Evolutionary conservation across 805 yeast species (phyloP).

Genomic region (Teunomyces lycoperdinae): DNA sequence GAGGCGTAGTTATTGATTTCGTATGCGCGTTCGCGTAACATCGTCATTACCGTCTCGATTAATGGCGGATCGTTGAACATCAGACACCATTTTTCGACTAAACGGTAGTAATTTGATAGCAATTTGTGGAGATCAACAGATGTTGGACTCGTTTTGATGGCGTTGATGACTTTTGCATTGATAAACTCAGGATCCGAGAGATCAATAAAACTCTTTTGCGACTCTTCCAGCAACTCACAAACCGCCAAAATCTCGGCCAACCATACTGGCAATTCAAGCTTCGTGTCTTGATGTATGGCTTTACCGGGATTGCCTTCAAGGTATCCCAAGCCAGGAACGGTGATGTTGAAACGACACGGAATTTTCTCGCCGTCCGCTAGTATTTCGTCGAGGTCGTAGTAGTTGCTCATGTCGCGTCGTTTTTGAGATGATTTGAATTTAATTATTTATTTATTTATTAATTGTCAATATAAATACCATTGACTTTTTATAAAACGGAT

Average conservation of each 20-base stretch:
- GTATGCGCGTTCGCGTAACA: slow-evolving; percentile 64
- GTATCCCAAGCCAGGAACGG: slow-evolving; percentile 86
- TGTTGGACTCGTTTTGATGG: slow-evolving; percentile 70
- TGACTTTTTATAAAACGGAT: background rate
- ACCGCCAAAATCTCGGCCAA: slow-evolving; percentile 73
- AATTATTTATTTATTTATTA: background rate
- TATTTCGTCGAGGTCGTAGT: slow-evolving; percentile 77
- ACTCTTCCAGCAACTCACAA: slow-evolving; percentile 32
- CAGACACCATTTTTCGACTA: slow-evolving; percentile 75
- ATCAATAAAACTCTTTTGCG: slow-evolving; percentile 55
- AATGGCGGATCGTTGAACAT: slow-evolving; percentile 67
- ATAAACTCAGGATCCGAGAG: slow-evolving; percentile 72
- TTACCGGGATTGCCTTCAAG: slow-evolving; percentile 75
- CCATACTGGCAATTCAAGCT: slow-evolving; percentile 85
- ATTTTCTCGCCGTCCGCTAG: slow-evolving; percentile 68
- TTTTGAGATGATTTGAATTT: background rate
- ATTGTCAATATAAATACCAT: background rate
- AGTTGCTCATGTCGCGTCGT: slow-evolving; percentile 18
- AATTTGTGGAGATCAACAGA: slow-evolving; percentile 66
- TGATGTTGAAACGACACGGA: slow-evolving; percentile 74
- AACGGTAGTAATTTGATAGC: slow-evolving; percentile 61
- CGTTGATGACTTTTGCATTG: slow-evolving; percentile 64
- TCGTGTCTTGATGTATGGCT: slow-evolving; percentile 54
- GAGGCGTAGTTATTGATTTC: slow-evolving; percentile 71
- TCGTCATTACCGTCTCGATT: slow-evolving; percentile 45